Evolutionary conservation across 768 basidiomycete genomes (phyloP).

Genomic region (Termitomyces bulborhizus): DNA sequence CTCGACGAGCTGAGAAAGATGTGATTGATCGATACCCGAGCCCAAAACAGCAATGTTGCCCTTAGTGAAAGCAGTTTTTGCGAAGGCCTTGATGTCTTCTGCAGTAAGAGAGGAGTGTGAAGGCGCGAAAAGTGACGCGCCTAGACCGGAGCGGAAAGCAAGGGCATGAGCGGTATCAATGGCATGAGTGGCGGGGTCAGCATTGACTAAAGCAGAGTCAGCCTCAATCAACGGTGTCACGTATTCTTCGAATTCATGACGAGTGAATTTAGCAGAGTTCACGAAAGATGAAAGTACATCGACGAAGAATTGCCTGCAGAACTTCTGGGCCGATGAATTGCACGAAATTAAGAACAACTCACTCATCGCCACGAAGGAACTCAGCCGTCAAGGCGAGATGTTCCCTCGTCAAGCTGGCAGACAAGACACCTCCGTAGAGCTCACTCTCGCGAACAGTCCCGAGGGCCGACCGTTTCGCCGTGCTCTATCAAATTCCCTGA

Average conservation of each 20-base stretch:
- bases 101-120: conserved; percentile 56
- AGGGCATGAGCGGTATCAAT: conserved; percentile 84
- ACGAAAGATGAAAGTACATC: conserved; percentile 82
- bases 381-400: conserved; percentile 92
- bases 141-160: conserved; percentile 94
- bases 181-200: conserved; percentile 62
- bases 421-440: conserved; percentile 88
- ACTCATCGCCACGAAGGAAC: conserved; percentile 96
- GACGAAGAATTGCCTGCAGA: conserved; percentile 76
- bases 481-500: conserved; percentile 50
- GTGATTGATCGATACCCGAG: conserved; percentile 72
- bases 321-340: not conserved
- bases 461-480: conserved; percentile 78
- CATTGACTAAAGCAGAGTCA: conserved; percentile 57
- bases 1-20: conserved; percentile 67
- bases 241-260: conserved; percentile 71
- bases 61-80: conserved; percentile 65
- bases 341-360: conserved; percentile 30
- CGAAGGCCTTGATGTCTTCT: conserved; percentile 70
- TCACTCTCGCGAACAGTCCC: conserved; percentile 90
- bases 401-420: conserved; percentile 79
- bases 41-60: conserved; percentile 84
- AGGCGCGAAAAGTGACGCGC: conserved; percentile 83
- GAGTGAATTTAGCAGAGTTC: conserved; percentile 75
- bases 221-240: conserved; percentile 65